Evolutionary conservation across 352 stramenopile genomes (phyloP), one percentile per base, ranked within the genome.

Genomic region (Globisporangium yorkense): DNA sequence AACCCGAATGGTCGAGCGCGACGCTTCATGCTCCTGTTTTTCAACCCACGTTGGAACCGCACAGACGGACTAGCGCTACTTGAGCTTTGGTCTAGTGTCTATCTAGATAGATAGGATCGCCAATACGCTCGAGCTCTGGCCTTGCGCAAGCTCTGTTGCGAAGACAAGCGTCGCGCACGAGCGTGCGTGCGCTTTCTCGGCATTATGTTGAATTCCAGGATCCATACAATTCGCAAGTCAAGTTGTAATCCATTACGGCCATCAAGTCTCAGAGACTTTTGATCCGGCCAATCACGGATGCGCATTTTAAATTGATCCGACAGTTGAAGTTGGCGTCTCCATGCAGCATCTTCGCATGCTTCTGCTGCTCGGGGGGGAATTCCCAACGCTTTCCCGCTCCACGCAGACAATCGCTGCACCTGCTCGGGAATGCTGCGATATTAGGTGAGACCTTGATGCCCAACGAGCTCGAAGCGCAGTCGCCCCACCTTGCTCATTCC

Each of bases 401-500:
- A 27, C 1, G 24, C 24, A 27, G 24, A 27, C 24, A 27, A 27
- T 27, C 24, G 24, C 24, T 27, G 24, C 24, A 27, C 24, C 24
- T 27, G 24, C 24, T 27, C 24, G 24, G 24, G 24, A 27, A 27
- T 27, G 24, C 24, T 27, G 24, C 24, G 24, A 27, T 0, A 27
- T 27, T 27, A 27, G 0, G 24, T 9, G 37, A 13, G 7, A 37
- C 24, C 7, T 40, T 8, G 21, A 52, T 21, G 10, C 5, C 20
- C 1, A 20, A 7, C 13, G 12, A 5, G 27, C 39, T 5, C 39
- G 15, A 21, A 37, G 35, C 51, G 12, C 52, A 33, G 27, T 5
- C 10, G 8, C 18, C 24, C 24, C 24, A 27, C 24, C 24, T 27
- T 27, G 16, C 18, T 66, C 79, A 86, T 84, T 89, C 55, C 54